A percentile compares a stretch with the other conserved stretches of the same genome.
Conservation (phyloP, 768 basidiomycete species). For the Boletus reticulatus region DNA sequence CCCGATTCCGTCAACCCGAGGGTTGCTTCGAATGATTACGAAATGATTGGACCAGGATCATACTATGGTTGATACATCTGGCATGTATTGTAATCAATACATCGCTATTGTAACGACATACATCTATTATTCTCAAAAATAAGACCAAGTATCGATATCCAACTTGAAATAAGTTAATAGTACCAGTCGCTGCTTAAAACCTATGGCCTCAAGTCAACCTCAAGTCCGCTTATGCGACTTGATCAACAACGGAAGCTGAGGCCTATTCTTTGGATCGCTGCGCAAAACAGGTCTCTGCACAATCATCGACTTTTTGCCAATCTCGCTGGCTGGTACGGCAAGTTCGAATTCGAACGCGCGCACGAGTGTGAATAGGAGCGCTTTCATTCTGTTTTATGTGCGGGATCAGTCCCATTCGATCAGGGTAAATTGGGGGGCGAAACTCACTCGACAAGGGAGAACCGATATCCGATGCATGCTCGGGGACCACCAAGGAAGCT, state of each 20-base stretch:
- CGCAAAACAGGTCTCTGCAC: conserved; percentile 4
- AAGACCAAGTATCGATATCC: no score
- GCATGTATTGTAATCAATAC: no score
- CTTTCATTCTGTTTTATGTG: conserved; percentile 2
- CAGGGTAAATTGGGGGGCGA: no score
- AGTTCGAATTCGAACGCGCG: conserved; percentile 10
- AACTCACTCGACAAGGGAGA: conserved; percentile 58
- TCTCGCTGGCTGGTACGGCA: conserved; percentile 6
- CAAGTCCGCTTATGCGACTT: neutral
- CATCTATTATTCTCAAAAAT: no score
- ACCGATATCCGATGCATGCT: conserved; percentile 68
- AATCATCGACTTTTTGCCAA: neutral
- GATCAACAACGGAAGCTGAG: conserved; percentile 11
- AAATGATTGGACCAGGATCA: no score
- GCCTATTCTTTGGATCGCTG: neutral
- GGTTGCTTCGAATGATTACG: no score
- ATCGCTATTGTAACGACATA: no score
- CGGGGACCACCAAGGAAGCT: conserved; percentile 64
- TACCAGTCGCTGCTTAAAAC: no score
- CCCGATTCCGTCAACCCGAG: no score
- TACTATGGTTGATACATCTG: no score
- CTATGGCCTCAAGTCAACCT: neutral
- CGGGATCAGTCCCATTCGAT: neutral
- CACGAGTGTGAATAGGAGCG: conserved; percentile 4
- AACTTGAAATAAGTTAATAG: no score